phyloP scores from a whole-genome alignment of 129 eudicot species.

The Mikania micrantha region DNA sequence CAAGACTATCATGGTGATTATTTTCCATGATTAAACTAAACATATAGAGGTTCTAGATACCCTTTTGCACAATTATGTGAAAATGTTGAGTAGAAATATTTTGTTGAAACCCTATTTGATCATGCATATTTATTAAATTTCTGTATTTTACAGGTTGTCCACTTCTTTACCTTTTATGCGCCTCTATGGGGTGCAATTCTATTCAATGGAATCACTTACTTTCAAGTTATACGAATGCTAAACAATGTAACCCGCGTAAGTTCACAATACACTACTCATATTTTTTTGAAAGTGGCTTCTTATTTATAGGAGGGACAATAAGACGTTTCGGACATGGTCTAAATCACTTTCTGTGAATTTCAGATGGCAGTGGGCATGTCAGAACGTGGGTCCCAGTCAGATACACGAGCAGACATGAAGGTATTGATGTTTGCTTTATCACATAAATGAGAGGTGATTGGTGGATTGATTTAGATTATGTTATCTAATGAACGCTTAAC shows the following conservation, averaged over 20 bases:
- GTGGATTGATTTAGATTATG: neutral
- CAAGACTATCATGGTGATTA: neutral
- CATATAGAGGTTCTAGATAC: neutral
- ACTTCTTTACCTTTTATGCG: slow-evolving; percentile 85
- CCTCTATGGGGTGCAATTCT: slow-evolving; percentile 99
- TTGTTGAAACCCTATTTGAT: slow-evolving; percentile 6
- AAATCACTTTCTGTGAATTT: slow-evolving; percentile 20
- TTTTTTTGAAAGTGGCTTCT: neutral
- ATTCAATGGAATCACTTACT: slow-evolving; percentile 87
- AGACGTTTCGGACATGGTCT: neutral
- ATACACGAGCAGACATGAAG: slow-evolving; percentile 81
- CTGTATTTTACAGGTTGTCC: slow-evolving; percentile 60
- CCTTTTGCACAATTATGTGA: neutral
- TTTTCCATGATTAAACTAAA: neutral
- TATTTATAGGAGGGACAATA: slow-evolving; percentile 7
- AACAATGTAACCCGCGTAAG: slow-evolving; percentile 96
- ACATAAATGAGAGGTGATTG: neutral
- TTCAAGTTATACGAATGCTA: slow-evolving; percentile 97
- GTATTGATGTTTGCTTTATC: slow-evolving; percentile 29
- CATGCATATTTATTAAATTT: neutral
- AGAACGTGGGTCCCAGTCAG: slow-evolving; percentile 59
- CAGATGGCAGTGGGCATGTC: slow-evolving; percentile 99
- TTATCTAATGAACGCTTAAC: neutral
- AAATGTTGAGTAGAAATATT: slow-evolving; percentile 1
- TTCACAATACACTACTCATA: slow-evolving; percentile 1